Evolutionary conservation across 176 grass and related monocot genomes (phyloP).

Genomic region (Carex pumila): DNA sequence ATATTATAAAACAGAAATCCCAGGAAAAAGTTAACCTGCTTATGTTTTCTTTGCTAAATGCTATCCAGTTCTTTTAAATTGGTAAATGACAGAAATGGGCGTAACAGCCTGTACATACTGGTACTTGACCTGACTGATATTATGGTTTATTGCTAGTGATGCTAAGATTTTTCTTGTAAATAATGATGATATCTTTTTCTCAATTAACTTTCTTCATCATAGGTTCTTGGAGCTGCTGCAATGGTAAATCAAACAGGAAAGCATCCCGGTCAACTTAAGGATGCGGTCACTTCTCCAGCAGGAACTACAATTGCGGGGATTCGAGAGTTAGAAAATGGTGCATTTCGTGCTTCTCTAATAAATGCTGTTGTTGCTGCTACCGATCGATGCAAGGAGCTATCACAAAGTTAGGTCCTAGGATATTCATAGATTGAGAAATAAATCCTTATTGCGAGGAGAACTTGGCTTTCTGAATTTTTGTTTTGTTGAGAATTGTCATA

Average conservation of each 20-base stretch:
- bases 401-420: constrained; percentile 24
- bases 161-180: background rate
- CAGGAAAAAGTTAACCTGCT: background rate
- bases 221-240: constrained; percentile 89
- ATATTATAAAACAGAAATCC: background rate
- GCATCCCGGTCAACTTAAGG: constrained; percentile 91
- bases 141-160: background rate
- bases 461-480: background rate
- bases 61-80: background rate
- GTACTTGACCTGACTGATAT: background rate
- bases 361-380: constrained; percentile 88
- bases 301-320: constrained; percentile 96
- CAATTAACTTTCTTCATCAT: background rate
- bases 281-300: constrained; percentile 93
- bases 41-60: background rate
- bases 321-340: constrained; percentile 74
- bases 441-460: background rate
- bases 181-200: background rate
- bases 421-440: background rate
- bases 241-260: constrained; percentile 85
- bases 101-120: background rate
- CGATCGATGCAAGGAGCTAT: constrained; percentile 73
- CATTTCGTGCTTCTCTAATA: constrained; percentile 72
- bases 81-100: background rate
- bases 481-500: background rate